Evolutionary conservation across 495 filamentous ascomycete species (phyloP), one percentile per base, ranked within the genome.

Genomic region (Penicillium daleae): DNA sequence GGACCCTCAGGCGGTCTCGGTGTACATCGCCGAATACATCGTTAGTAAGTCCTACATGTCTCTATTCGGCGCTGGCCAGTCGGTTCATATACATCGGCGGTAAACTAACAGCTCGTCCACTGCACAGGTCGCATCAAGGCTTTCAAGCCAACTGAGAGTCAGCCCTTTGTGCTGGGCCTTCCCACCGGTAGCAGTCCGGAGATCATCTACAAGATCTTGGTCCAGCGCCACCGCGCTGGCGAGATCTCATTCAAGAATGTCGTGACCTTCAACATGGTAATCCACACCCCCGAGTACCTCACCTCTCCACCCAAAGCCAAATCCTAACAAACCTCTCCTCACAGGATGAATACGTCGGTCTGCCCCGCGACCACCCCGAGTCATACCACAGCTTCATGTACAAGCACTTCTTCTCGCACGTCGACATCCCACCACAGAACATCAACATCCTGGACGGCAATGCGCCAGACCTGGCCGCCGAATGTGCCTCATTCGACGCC

Each of bases 361-460:
- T 96, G 58, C 89, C 91, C 31, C 85, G 88, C 61, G 90, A 92
- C 64, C 91, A 94, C 71, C 89, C 91, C 12, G 86, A 93, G 73
- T 90, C 86, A 71, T 94, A 94, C 77, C 91, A 93, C 79, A 89
- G 87, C 58, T 96, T 93, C 80, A 94, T 96, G 92, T 93, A 91
- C 81, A 90, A 89, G 76, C 83, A 94, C 75, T 92, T 94, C 83
- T 96, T 96, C 80, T 90, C 89, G 4, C 91, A 94, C 72, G 87
- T 94, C 68, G 90, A 96, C 68, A 87, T 96, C 59, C 82, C 85
- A 60, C 91, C 92, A 6, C 81, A 82, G 64, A 92, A 92, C 66
- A 90, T 93, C 71, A 85, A 96, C 78, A 92, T 96, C 70, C 84
- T 94, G n/a, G 86, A 94, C 71, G 91, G 91, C 62, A 92, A 91